phyloP scores from a whole-genome alignment of 163 green algal genomes.

The Prototheca cutis region DNA sequence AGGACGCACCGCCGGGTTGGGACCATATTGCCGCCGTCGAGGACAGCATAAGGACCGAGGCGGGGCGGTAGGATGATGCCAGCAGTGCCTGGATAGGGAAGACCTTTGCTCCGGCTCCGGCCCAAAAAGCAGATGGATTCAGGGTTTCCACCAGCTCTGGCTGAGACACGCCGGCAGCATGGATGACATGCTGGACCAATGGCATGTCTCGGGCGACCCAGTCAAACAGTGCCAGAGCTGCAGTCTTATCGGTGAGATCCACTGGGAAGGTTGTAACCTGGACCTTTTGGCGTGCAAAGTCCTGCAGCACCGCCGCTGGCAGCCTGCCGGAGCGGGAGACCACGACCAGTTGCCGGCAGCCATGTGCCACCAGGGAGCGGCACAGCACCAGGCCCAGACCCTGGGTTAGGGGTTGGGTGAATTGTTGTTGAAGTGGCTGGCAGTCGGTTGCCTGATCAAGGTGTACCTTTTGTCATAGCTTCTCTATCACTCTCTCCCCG shows the following conservation, averaged over 20 bases:
- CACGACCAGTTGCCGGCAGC: background rate
- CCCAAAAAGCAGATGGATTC: background rate
- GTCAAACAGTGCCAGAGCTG: background rate
- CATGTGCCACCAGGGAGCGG: background rate
- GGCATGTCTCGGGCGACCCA: background rate
- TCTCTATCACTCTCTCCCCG: too few relatives aligned
- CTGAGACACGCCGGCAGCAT: background rate
- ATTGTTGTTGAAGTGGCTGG: too few relatives aligned
- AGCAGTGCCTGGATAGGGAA: background rate
- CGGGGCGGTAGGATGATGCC: background rate
- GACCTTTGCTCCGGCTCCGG: background rate
- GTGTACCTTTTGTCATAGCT: too few relatives aligned
- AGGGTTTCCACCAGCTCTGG: background rate
- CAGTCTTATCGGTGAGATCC: background rate
- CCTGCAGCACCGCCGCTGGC: background rate
- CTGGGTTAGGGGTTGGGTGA: background rate
- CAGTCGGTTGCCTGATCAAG: too few relatives aligned
- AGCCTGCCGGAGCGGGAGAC: background rate
- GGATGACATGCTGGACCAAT: background rate
- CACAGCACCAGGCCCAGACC: background rate
- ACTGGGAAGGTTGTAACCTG: background rate
- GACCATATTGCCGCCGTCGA: conserved; percentile 8
- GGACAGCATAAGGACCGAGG: conserved; percentile 1
- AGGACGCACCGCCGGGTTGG: conserved; percentile 3
- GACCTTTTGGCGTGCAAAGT: background rate